Conservation (phyloP, 2,329 filamentous ascomycete genomes). For the Niveomyces coronatus region DNA sequence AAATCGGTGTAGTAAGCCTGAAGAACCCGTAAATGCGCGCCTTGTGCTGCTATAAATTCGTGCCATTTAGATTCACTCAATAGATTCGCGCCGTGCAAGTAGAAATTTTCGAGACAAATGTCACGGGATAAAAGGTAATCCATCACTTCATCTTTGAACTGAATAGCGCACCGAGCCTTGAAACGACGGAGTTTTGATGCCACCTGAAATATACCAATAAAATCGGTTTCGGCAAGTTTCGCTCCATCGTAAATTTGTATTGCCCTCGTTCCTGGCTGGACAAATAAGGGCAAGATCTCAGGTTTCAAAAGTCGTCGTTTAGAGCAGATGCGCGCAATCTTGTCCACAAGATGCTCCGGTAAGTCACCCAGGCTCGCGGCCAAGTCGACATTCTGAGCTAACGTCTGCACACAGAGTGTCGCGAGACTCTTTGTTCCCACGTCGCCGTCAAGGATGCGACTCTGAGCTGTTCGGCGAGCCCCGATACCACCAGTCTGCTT, state of each 20-base stretch:
- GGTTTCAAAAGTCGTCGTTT: slow-evolving; percentile 48
- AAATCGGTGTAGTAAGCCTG: slow-evolving; percentile 79
- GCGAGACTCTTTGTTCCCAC: slow-evolving; percentile 60
- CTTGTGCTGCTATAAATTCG: slow-evolving; percentile 55
- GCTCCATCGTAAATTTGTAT: slow-evolving; percentile 48
- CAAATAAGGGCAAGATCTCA: slow-evolving; percentile 46
- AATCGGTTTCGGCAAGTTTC: slow-evolving; percentile 65
- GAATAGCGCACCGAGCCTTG: slow-evolving; percentile 74
- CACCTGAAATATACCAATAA: slow-evolving; percentile 67
- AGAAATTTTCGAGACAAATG: slow-evolving; percentile 58
- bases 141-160: slow-evolving; percentile 79
- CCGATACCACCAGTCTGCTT: slow-evolving; percentile 42
- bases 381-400: slow-evolving; percentile 51
- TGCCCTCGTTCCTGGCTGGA: slow-evolving; percentile 38
- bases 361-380: slow-evolving; percentile 53
- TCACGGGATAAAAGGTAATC: slow-evolving; percentile 69
- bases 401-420: slow-evolving; percentile 50
- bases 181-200: slow-evolving; percentile 60
- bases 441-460: slow-evolving; percentile 70
- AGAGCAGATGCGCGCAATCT: slow-evolving; percentile 48
- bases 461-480: slow-evolving; percentile 67
- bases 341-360: slow-evolving; percentile 44
- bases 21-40: slow-evolving; percentile 52
- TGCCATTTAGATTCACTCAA: slow-evolving; percentile 69
- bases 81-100: slow-evolving; percentile 77